Percentiles rank a stretch among this genome's conserved stretches.
These are phyloP conservation scores for Cornus controversa DNA, from an alignment of 148 eudicot genomes.

Conservation along the genomic window DNA sequence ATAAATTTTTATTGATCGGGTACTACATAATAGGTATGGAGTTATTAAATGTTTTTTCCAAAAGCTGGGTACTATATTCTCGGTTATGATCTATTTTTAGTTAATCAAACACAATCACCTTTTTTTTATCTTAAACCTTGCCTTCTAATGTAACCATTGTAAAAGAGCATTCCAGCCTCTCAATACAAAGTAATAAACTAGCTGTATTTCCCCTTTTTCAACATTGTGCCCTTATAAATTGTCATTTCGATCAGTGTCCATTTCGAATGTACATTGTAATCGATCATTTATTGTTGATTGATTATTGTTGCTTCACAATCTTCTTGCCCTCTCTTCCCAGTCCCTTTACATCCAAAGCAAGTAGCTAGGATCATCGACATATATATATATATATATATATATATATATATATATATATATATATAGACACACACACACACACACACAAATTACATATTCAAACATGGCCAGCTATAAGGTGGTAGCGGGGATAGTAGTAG, in stretches of 20 bases:
- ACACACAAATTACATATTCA: too few species aligned
- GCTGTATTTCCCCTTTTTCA: neutral
- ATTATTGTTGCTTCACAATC: too few species aligned
- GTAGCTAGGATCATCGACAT: neutral
- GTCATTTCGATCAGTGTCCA: neutral
- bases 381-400: neutral
- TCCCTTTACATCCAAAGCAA: neutral
- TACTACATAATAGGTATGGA: too few species aligned
- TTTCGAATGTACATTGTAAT: too few species aligned
- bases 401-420: neutral
- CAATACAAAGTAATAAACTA: neutral
- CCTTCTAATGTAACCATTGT: neutral
- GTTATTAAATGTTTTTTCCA: too few species aligned
- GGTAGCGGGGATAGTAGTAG: neutral
- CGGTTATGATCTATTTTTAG: neutral
- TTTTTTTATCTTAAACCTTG: neutral
- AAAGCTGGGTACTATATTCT: too few species aligned
- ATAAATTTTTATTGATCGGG: too few species aligned
- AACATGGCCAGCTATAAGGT: neutral
- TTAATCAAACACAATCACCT: too few species aligned
- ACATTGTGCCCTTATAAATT: neutral
- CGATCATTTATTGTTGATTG: too few species aligned
- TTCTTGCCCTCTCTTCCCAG: neutral
- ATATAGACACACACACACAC: too few species aligned
- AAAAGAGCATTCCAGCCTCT: neutral